Conservation (phyloP, 2,329 filamentous ascomycete genomes). For the Aspergillus texensis region DNA sequence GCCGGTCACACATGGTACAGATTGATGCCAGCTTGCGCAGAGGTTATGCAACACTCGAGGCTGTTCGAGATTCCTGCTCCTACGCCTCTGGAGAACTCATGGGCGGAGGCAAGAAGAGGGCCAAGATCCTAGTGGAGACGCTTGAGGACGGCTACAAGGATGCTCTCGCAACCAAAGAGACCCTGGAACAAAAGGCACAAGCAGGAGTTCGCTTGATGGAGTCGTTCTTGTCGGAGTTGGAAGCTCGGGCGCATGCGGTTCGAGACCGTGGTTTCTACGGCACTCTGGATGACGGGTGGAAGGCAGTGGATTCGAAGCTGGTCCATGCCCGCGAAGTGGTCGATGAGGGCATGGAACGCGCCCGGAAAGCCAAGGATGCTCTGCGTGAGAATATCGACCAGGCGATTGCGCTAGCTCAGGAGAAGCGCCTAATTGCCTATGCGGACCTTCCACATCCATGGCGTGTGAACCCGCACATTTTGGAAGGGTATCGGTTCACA, state of each 20-base stretch:
- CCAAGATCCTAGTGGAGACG: constrained; percentile 89
- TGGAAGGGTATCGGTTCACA: constrained; percentile 87
- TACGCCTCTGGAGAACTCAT: constrained; percentile 88
- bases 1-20: constrained; percentile 76
- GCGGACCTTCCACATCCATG: constrained; percentile 89
- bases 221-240: constrained; percentile 80
- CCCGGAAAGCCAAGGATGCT: constrained; percentile 77
- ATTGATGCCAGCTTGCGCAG: constrained; percentile 82
- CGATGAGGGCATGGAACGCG: constrained; percentile 78
- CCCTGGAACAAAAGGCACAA: constrained; percentile 86
- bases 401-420: constrained; percentile 73
- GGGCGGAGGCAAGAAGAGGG: constrained; percentile 78
- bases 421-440: constrained; percentile 83
- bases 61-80: constrained; percentile 84
- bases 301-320: constrained; percentile 78
- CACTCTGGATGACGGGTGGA: constrained; percentile 77
- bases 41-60: constrained; percentile 82
- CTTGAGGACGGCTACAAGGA: constrained; percentile 86
- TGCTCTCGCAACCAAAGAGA: constrained; percentile 79
- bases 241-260: constrained; percentile 77
- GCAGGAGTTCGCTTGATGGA: constrained; percentile 87
- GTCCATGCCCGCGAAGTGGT: constrained; percentile 74
- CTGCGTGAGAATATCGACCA: constrained; percentile 82
- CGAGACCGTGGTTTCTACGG: constrained; percentile 75
- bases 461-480: constrained; percentile 93